A percentile compares a stretch with the other conserved stretches of the same genome.
These are phyloP conservation scores for Blastocystis sp. DNA, from an alignment of 352 stramenopile genomes.

Conservation along the genomic window DNA sequence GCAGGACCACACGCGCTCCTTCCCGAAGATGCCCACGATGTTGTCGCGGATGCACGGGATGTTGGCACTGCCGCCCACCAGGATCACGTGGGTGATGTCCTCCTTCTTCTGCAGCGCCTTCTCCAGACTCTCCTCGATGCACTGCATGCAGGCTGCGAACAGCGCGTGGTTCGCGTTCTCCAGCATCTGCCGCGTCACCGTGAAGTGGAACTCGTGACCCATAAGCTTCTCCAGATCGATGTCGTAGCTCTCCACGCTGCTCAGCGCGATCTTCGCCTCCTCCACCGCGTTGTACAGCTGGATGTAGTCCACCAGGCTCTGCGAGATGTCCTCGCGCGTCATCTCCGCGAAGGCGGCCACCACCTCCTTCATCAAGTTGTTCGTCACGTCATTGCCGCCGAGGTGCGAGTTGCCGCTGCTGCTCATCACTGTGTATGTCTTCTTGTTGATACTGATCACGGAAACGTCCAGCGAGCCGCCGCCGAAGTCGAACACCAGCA, in stretches of 20 bases:
- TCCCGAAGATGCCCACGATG: conserved; percentile 10
- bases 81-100: conserved; percentile 25
- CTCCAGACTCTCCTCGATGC: background rate
- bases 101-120: background rate
- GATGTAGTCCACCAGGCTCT: background rate
- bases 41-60: conserved; percentile 14
- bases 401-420: conserved; percentile 84
- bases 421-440: conserved; percentile 75
- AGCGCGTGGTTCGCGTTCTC: background rate
- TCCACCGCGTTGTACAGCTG: conserved; percentile 31
- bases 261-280: conserved; percentile 44
- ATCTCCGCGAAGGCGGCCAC: background rate
- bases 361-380: conserved; percentile 21
- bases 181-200: background rate
- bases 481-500: conserved; percentile 76
- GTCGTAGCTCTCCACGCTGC: conserved; percentile 31
- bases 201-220: conserved; percentile 35
- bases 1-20: conserved; percentile 7
- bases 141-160: background rate
- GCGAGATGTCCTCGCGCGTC: background rate
- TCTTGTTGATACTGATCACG: background rate
- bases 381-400: conserved; percentile 78
- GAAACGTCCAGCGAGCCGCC: conserved; percentile 79
- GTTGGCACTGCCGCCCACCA: conserved; percentile 48
- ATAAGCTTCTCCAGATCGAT: conserved; percentile 29